A percentile compares a stretch with the other conserved stretches of the same genome.
Evolutionary conservation across 2,329 filamentous ascomycete species (phyloP).

Genomic region (Aureobasidium zeae): DNA sequence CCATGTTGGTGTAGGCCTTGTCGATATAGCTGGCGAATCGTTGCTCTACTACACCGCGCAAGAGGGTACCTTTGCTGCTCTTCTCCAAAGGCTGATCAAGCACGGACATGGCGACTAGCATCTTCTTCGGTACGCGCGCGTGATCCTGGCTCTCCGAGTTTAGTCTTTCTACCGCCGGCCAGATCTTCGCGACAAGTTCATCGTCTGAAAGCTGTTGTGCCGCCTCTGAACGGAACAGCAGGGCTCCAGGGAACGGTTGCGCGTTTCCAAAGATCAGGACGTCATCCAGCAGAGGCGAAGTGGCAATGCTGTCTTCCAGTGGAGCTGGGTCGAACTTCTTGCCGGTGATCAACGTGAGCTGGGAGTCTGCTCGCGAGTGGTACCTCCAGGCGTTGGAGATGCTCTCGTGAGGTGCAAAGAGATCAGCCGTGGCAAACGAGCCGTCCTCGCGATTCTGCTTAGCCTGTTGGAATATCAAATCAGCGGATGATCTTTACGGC

Average conservation of each 20-base stretch:
- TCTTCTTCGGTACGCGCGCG: constrained; percentile 41
- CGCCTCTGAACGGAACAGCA: constrained; percentile 42
- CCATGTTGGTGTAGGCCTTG: constrained; percentile 32
- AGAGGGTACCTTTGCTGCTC: constrained; percentile 54
- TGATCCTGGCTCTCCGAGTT: constrained; percentile 45
- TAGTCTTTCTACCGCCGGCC: constrained; percentile 37
- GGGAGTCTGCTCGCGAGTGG: constrained; percentile 52
- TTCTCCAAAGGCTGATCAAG: constrained; percentile 39
- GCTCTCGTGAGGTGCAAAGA: constrained; percentile 48
- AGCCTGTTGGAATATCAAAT: constrained; percentile 24
- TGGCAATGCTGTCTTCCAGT: constrained; percentile 47
- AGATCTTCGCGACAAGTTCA: constrained; percentile 36
- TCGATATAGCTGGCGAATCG: constrained; percentile 41
- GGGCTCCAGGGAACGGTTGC: constrained; percentile 45
- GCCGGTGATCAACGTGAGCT: constrained; percentile 53
- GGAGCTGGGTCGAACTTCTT: constrained; percentile 61
- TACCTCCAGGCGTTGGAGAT: constrained; percentile 52
- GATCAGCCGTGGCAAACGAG: constrained; percentile 53
- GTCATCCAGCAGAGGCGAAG: constrained; percentile 39
- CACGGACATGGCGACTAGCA: constrained; percentile 41
- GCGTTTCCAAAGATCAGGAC: constrained; percentile 55
- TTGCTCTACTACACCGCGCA: constrained; percentile 45
- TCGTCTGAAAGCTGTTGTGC: constrained; percentile 25
- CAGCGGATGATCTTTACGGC: background rate
- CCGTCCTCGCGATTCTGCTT: constrained; percentile 51